Base-by-base conservation (phyloP, 768 basidiomycete species). In the Lactifluus pinguis region DNA sequence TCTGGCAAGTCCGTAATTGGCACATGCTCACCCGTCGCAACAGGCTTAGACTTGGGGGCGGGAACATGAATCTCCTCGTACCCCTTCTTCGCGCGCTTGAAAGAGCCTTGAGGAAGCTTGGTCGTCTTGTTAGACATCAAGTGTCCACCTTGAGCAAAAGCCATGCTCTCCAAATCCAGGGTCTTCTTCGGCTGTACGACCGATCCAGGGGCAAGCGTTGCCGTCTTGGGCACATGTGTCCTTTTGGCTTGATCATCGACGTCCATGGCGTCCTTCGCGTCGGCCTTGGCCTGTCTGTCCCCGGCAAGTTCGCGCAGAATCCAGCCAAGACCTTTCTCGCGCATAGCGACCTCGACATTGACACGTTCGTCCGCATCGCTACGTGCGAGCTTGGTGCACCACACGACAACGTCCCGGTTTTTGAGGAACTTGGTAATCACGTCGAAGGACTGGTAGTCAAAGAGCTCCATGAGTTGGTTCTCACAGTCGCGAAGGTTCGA, bases 91-190 rank as follows among this genome's bases (percentile, higher is more conserved):
- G 90, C 82, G 49, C 95, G 87, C 75, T 98, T 98, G 81, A 98
- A 95, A 15, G 94, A 97, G 4, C 97, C 97, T 44, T 97, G 93
- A 0, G 97, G 97, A 3, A 98, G 84, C 71, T 95, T 97, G 76
- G 89, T 91, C 76, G 98, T 98, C 75, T 98, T 98, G 77, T 98
- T 98, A 15, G 92, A 92, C 95, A 98, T 99, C 62, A 98, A 76
- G 62, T 98, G 95, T 0, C 92, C 94, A 25, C 95, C 97, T 68
- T 98, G 94, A 49, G 85, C 84, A 75, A 99, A 99, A n/a, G 91
- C 87, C 87, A 98, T 89, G 61, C 83, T 82, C 68, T 97, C 94
- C 55, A 99, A 78, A 71, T 98, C 97, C 39, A 99, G 80, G 0
- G 82, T 86, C 42, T 78, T 79, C 66, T 92, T 91, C 4, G 94